Conservation (phyloP, 2,329 filamentous ascomycete genomes). For the Magnaporthales sp. region DNA sequence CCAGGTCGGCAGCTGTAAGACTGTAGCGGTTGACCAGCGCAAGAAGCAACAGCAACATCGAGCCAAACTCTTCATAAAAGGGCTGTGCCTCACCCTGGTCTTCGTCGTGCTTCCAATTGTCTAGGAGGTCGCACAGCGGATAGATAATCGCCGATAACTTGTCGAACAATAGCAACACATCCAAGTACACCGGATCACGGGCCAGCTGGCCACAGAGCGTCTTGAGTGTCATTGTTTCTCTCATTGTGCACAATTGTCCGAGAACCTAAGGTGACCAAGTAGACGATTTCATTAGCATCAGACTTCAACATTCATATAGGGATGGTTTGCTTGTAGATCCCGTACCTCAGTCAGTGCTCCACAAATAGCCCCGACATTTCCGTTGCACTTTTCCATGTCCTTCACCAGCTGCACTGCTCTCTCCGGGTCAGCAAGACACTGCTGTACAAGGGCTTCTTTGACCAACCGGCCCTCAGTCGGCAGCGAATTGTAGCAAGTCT, state of each 20-base stretch:
- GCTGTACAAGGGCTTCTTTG: constrained; percentile 69
- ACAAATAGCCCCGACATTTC: constrained; percentile 80
- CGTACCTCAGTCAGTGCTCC: constrained; percentile 58
- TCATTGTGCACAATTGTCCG: constrained; percentile 58
- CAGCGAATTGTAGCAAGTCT: constrained; percentile 72
- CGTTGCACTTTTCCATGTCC: constrained; percentile 83
- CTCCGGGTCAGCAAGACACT: constrained; percentile 70
- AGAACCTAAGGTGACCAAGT: constrained; percentile 45
- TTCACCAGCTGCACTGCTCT: constrained; percentile 67
- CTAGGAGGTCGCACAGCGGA: constrained; percentile 66
- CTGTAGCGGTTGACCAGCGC: constrained; percentile 71
- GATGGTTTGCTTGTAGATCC: constrained; percentile 17
- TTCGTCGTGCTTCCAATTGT: constrained; percentile 74
- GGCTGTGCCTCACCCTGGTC: constrained; percentile 80
- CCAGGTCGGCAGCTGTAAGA: constrained; percentile 55
- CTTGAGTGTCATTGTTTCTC: constrained; percentile 75
- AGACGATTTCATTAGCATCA: constrained; percentile 6
- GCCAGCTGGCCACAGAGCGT: constrained; percentile 64
- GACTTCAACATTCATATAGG: not conserved
- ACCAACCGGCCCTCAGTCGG: constrained; percentile 66
- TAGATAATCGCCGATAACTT: constrained; percentile 61
- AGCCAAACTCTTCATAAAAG: constrained; percentile 78
- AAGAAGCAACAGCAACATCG: constrained; percentile 63
- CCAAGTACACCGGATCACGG: constrained; percentile 61
- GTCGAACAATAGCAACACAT: constrained; percentile 69